These are phyloP conservation scores for Acanthamoeba sp. DNA, from an alignment of 208 protist species.

Conservation along the genomic window DNA sequence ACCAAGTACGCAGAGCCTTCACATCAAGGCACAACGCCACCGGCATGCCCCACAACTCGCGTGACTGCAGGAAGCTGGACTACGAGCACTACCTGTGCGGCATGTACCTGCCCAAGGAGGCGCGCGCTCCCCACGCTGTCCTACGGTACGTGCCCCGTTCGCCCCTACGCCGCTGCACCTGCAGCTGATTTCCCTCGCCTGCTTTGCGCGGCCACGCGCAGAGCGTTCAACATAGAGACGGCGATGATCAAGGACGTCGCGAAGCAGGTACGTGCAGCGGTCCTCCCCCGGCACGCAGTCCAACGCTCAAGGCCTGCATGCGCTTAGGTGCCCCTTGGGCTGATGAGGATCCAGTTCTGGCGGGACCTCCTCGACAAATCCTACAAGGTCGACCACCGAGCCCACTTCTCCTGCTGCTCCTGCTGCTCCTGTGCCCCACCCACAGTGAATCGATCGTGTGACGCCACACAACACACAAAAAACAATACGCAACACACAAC, in stretches of 20 bases:
- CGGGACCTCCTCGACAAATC: constrained; percentile 11
- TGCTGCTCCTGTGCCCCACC: not conserved
- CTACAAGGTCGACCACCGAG: not conserved
- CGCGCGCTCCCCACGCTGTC: not conserved
- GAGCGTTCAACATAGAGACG: constrained; percentile 71
- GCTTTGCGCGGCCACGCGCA: not conserved
- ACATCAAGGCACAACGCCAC: too few relatives aligned
- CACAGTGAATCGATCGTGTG: too few relatives aligned
- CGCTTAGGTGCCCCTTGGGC: not conserved
- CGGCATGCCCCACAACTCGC: too few relatives aligned
- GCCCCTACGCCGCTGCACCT: not conserved
- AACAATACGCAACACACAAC: too few relatives aligned
- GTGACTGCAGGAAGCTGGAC: constrained; percentile 19
- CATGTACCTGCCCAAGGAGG: constrained; percentile 73
- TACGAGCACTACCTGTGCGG: constrained; percentile 72
- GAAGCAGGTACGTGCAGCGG: constrained; percentile 17
- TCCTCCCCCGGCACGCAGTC: not conserved
- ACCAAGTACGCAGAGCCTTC: too few relatives aligned
- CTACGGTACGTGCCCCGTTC: not conserved
- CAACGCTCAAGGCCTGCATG: not conserved
- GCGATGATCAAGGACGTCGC: constrained; percentile 56
- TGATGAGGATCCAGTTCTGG: constrained; percentile 64
- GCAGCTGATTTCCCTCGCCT: not conserved
- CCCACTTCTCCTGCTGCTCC: not conserved
- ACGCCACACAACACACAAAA: too few relatives aligned